Base-by-base conservation (phyloP, 78 protist genomes). In the Guillardia theta region DNA sequence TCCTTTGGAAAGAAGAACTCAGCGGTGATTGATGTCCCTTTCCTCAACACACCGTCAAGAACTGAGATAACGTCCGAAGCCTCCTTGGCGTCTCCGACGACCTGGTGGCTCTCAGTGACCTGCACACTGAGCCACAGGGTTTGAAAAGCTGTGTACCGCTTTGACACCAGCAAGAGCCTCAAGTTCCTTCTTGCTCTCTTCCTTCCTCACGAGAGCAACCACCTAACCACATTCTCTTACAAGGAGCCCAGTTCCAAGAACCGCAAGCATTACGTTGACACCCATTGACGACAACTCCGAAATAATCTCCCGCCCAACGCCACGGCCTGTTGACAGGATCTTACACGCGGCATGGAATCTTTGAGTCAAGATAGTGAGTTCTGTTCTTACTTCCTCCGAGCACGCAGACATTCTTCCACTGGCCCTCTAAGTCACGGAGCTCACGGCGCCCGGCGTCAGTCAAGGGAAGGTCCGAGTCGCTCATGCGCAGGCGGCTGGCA, bases 1-100 rank as follows among this genome's bases (percentile, higher is more conserved):
- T 10, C 90, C 87, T 70, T 37, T 24, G n/a, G n/a, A n/a, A n/a
- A n/a, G n/a, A n/a, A n/a, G n/a, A n/a, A n/a, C n/a, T n/a, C n/a
- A n/a, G n/a, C n/a, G n/a, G n/a, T n/a, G n/a, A n/a, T n/a, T n/a
- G n/a, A n/a, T n/a, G n/a, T n/a, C n/a, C n/a, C n/a, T n/a, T n/a
- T n/a, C n/a, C n/a, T n/a, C n/a, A n/a, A n/a, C n/a, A n/a, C n/a
- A 70, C 87, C 90, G 44, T 78, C 90, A 10, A 78, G 90, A 36
- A 78, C 90, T 19, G 53, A 45, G 33, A 36, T 78, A 22, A 78
- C 90, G 9, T 78, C 90, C 5, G 90, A 37, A 22, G 90, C 90
- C 18, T 18, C 18, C 43, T 18, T 8, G 8, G 90, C 90, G 90
- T 78, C 48, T 0, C 90, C 90, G 9, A 78, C 44, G 48, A 78